These are phyloP conservation scores for Verbena officinalis DNA, from an alignment of 257 asterid genomes.

Conservation along the genomic window DNA sequence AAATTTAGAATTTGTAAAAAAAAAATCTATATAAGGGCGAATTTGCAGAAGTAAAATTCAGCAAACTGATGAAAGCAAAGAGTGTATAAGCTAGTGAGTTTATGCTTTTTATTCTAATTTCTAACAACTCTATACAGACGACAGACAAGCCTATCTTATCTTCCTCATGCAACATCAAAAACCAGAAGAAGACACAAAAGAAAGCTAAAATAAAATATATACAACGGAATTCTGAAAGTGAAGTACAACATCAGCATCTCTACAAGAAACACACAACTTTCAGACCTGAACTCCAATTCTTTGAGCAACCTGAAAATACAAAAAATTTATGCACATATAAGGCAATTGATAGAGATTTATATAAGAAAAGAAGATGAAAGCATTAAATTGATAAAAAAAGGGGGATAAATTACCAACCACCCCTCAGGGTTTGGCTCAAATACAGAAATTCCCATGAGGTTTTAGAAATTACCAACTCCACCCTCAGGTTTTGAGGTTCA, in stretches of 20 bases:
- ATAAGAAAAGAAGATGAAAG: too few relatives aligned
- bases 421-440: too few relatives aligned
- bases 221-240: conserved; percentile 16
- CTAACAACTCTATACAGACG: conserved; percentile 17
- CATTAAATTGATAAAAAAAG: too few relatives aligned
- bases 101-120: conserved; percentile 35
- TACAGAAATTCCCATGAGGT: too few relatives aligned
- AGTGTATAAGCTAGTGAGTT: conserved; percentile 9
- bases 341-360: too few relatives aligned
- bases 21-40: too few relatives aligned
- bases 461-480: too few relatives aligned
- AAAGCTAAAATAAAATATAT: conserved; percentile 18
- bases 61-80: conserved; percentile 17
- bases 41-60: too few relatives aligned
- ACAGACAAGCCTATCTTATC: conserved; percentile 11
- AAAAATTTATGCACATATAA: too few relatives aligned
- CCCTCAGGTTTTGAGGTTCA: too few relatives aligned
- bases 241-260: background rate
- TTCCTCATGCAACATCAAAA: conserved; percentile 21
- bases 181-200: background rate
- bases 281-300: conserved; percentile 84
- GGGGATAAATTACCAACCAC: too few relatives aligned
- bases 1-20: too few relatives aligned
- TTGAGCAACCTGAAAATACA: conserved; percentile 72
- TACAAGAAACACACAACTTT: conserved; percentile 27